A percentile compares a stretch with the other conserved stretches of the same genome.
These are phyloP conservation scores for Phytopythium sindhum DNA, from an alignment of 352 stramenopile species.

Conservation along the genomic window DNA sequence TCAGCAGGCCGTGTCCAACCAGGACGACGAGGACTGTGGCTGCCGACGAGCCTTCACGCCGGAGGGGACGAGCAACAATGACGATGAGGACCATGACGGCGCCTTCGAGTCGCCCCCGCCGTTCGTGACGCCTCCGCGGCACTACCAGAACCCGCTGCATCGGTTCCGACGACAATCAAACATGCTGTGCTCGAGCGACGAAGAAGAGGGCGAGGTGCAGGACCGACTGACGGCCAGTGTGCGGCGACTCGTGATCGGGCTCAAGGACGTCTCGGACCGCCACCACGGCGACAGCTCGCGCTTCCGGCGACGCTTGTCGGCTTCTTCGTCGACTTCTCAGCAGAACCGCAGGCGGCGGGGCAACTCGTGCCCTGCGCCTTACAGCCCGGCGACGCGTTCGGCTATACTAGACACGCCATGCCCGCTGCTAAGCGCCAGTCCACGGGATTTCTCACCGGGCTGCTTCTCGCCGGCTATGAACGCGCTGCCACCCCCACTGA, in stretches of 20 bases:
- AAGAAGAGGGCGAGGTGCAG: constrained; percentile 24
- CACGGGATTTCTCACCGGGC: background rate
- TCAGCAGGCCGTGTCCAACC: constrained; percentile 21
- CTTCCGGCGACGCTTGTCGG: constrained; percentile 21
- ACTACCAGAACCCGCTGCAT: background rate
- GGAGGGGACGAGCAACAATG: constrained; percentile 1
- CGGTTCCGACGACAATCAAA: background rate
- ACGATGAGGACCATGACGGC: background rate
- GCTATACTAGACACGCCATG: constrained; percentile 1
- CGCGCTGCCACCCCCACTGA: background rate
- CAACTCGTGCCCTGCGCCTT: constrained; percentile 62
- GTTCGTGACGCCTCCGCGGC: background rate
- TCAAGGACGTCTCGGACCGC: constrained; percentile 66
- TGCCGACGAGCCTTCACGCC: constrained; percentile 8
- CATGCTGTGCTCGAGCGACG: constrained; percentile 10
- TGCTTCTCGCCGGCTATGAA: background rate
- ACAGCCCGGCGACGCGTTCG: constrained; percentile 5
- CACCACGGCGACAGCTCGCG: constrained; percentile 15
- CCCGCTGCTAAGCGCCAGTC: constrained; percentile 4
- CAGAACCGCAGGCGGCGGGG: constrained; percentile 35
- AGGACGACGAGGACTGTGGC: constrained; percentile 27
- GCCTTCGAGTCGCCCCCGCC: background rate
- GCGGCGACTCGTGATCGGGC: constrained; percentile 67
- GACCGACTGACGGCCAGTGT: constrained; percentile 71
- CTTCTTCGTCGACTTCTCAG: constrained; percentile 10